phyloP scores from a whole-genome alignment of 148 eudicot species.

The Tetragonia tetragonoides region DNA sequence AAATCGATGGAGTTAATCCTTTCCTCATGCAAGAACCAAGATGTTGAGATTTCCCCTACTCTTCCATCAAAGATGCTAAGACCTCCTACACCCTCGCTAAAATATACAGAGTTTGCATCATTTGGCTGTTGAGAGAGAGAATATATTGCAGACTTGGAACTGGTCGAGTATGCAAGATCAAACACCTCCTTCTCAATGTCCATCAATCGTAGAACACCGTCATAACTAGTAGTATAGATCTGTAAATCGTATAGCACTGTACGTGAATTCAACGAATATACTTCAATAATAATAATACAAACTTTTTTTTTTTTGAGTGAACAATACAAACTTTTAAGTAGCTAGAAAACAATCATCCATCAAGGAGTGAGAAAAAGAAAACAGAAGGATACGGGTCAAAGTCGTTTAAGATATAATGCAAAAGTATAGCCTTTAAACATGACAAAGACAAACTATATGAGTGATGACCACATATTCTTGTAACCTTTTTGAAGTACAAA shows the following conservation, averaged over 20 bases:
- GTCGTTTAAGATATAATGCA: too few relatives aligned
- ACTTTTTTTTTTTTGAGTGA: too few relatives aligned
- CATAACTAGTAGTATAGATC: slow-evolving; percentile 41
- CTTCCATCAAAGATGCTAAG: slow-evolving; percentile 61
- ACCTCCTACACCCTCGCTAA: slow-evolving; percentile 56
- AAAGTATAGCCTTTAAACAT: too few relatives aligned
- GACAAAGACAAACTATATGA: too few relatives aligned
- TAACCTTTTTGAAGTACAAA: too few relatives aligned
- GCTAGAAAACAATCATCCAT: too few relatives aligned
- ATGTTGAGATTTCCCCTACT: slow-evolving; percentile 36
- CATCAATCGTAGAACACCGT: slow-evolving; percentile 66
- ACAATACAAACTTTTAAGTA: too few relatives aligned
- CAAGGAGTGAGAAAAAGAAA: slow-evolving; percentile 24
- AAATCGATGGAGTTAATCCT: slow-evolving; percentile 77
- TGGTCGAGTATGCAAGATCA: slow-evolving; percentile 48
- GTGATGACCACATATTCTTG: too few relatives aligned
- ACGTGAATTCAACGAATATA: too few relatives aligned
- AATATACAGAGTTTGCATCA: slow-evolving; percentile 52
- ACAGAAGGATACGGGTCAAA: background rate
- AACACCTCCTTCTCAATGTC: slow-evolving; percentile 67
- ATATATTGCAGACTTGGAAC: slow-evolving; percentile 32
- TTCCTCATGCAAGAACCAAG: slow-evolving; percentile 55
- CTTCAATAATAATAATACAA: too few relatives aligned
- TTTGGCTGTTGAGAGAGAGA: slow-evolving; percentile 60
- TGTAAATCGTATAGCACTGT: too few relatives aligned